Evolutionary conservation across 2,329 filamentous ascomycete genomes (phyloP), one percentile per base, ranked within the genome.

Genomic region (Cercospora nicotianae): DNA sequence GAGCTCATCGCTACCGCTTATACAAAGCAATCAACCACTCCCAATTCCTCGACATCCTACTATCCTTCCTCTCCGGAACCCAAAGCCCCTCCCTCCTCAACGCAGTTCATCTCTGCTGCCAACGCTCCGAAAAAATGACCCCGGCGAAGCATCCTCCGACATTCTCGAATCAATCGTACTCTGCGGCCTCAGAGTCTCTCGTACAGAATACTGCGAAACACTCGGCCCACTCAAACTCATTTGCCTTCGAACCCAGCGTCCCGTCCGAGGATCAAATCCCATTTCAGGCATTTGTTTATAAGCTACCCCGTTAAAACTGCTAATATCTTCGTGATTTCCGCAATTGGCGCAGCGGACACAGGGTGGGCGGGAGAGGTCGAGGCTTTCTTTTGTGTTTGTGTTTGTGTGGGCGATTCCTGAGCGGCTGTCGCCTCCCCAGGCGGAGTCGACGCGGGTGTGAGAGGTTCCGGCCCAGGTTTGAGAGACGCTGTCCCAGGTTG

Each of bases 371-470:
- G 42, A 58, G 30, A 65, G 28, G 13, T 61, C 42, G 18, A 61
- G 39, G 16, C 39, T 65, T 33, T 65, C 64, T 33, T 60, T 60
- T 5, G 64, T 26, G 23, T 51, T 60, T 5, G 64, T 26, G 23
- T 51, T 55, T 10, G 12, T 57, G 48, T 13, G 31, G 12, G 8
- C 36, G 23, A 5, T 33, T 45, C 51, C 51, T 42, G 62, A 57
- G 12, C 62, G 51, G 62, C 58, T 60, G 42, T 55, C 42, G n/a
- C 39, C 53, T 20, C 63, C 64, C 57, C 58, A 65, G 8, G 64
- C 57, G 13, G 64, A 65, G 30, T 61, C 64, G 30, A 65, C 64
- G 9, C 57, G 57, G 20, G 57, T 65, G 42, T 61, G 64, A 60
- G 64, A 61, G 20, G 45, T 51, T 31, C 57, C 57, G 45, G 28